phyloP scores from a whole-genome alignment of 371 early-diverging fungal species.

The Lichtheimia hyalospora region DNA sequence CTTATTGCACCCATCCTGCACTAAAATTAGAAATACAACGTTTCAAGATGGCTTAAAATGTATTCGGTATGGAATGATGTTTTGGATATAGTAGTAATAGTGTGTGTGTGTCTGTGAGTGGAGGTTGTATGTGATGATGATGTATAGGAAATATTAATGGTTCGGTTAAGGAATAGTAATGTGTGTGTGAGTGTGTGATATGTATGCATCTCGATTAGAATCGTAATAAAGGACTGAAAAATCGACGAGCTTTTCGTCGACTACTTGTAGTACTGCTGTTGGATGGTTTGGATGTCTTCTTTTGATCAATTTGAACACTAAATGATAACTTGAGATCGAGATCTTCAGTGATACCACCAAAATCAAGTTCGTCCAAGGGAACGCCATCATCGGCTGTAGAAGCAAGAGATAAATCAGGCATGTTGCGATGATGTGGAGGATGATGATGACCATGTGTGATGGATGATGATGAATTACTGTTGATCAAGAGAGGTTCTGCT shows the following conservation, averaged over 20 bases:
- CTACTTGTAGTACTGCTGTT: constrained; percentile 23
- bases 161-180: neutral
- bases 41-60: neutral
- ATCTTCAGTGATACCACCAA: constrained; percentile 29
- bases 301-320: constrained; percentile 10
- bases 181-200: too few relatives aligned
- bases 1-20: too few relatives aligned
- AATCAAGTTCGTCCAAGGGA: constrained; percentile 7
- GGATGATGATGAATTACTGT: constrained; percentile 4
- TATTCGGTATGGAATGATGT: neutral
- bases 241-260: constrained; percentile 20
- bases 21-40: too few relatives aligned
- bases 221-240: constrained; percentile 29
- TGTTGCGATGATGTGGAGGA: neutral
- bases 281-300: constrained; percentile 1
- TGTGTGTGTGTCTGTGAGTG: neutral
- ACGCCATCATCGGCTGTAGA: constrained; percentile 10
- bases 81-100: neutral
- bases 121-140: neutral
- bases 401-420: constrained; percentile 12
- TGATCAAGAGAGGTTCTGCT: constrained; percentile 5
- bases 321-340: constrained; percentile 24
- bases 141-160: neutral
- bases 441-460: neutral
- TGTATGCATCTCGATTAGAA: constrained; percentile 1